Evolutionary conservation across 225 moss, liverwort and hornwort species (phyloP).

Genomic region (Lunularia cruciata): DNA sequence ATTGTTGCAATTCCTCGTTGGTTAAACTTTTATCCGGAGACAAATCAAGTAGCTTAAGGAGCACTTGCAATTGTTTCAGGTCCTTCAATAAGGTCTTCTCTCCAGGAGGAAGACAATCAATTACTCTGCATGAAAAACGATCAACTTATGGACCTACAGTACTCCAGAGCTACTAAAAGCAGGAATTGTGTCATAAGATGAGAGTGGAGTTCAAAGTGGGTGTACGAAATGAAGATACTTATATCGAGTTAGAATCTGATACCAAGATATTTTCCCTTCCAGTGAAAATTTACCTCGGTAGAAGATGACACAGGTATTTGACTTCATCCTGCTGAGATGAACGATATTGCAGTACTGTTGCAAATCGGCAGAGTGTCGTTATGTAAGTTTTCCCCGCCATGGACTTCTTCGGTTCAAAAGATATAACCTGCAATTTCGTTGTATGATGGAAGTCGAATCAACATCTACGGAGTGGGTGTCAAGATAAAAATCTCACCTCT

Average conservation of each 20-base stretch:
- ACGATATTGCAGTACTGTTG: slow-evolving; percentile 58
- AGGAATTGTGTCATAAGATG: background rate
- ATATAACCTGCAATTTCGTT: slow-evolving; percentile 57
- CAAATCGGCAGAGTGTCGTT: slow-evolving; percentile 55
- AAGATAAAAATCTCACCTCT: too few relatives aligned
- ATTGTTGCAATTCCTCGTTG: slow-evolving; percentile 61
- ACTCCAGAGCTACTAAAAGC: background rate
- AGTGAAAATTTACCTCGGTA: slow-evolving; percentile 63
- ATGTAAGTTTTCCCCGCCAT: slow-evolving; percentile 61
- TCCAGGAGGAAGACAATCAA: slow-evolving; percentile 53
- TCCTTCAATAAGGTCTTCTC: slow-evolving; percentile 66
- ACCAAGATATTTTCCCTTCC: too few relatives aligned
- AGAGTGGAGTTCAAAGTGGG: background rate
- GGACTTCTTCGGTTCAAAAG: slow-evolving; percentile 40
- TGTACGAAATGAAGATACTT: too few relatives aligned
- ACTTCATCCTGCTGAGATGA: slow-evolving; percentile 68
- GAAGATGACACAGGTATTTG: slow-evolving; percentile 60
- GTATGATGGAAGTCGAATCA: too few relatives aligned
- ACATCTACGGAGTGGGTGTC: too few relatives aligned
- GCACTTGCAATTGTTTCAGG: slow-evolving; percentile 39
- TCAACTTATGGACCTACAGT: background rate
- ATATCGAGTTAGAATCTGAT: too few relatives aligned
- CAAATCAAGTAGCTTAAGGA: slow-evolving; percentile 52
- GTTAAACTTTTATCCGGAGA: slow-evolving; percentile 54
- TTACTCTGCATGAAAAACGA: slow-evolving; percentile 48